Evolutionary conservation across 2,329 filamentous ascomycete genomes (phyloP).

Genomic region (Ophiocordyceps unilateralis): DNA sequence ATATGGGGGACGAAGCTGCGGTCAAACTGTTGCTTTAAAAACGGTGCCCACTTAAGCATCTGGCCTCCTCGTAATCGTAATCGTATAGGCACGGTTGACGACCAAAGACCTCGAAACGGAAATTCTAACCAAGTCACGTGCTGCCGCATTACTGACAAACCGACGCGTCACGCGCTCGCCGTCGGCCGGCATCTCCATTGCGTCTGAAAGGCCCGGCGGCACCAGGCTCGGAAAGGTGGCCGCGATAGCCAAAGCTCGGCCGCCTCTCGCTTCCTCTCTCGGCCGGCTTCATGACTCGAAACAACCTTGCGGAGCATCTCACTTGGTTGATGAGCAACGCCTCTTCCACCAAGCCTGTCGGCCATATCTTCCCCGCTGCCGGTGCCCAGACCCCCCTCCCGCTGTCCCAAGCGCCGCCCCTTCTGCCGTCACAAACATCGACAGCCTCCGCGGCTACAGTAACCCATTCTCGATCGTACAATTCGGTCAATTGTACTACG

Average conservation of each 20-base stretch:
- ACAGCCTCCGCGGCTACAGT: background rate
- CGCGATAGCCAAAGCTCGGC: conserved; percentile 1
- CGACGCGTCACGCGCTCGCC: conserved; percentile 13
- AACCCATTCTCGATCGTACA: background rate
- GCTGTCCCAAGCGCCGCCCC: background rate
- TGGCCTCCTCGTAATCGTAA: too few species aligned
- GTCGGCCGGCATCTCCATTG: background rate
- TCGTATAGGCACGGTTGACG: too few species aligned
- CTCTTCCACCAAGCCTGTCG: conserved; percentile 21
- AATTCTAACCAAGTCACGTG: conserved; percentile 5
- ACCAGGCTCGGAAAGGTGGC: background rate
- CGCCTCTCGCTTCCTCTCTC: conserved; percentile 10
- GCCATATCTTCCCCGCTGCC: conserved; percentile 18
- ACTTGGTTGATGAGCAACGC: conserved; percentile 37
- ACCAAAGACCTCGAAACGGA: background rate
- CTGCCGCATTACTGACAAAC: conserved; percentile 14
- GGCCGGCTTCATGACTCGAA: conserved; percentile 45
- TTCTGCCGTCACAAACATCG: background rate
- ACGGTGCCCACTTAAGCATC: too few species aligned
- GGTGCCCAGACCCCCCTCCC: conserved; percentile 10
- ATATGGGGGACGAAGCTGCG: background rate
- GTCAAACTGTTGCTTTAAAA: background rate
- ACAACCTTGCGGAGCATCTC: conserved; percentile 40
- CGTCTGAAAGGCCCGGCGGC: too few species aligned
- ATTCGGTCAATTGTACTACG: conserved; percentile 1